Evolutionary conservation across 2,329 filamentous ascomycete genomes (phyloP), one percentile per base, ranked within the genome.

Genomic region (Alternaria conjuncta): DNA sequence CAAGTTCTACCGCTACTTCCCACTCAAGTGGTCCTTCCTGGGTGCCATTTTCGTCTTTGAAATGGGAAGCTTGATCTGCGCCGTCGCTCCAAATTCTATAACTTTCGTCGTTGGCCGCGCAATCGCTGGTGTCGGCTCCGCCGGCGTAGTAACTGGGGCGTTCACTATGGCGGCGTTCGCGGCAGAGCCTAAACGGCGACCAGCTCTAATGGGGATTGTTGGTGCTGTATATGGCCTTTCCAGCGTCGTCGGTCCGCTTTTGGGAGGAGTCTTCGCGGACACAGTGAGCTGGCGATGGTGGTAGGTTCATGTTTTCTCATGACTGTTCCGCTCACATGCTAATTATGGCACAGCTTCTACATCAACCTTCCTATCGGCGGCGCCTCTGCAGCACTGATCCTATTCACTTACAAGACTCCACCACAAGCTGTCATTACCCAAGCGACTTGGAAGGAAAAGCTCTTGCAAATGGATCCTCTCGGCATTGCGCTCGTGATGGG

Each of bases 11-110:
- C 84, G 80, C 43, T 84, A 81, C 69, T 82, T 81, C 63, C 70
- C 75, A 5, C 72, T 79, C 10, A 83, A 83, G 65, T 69, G 61
- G 15, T 70, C 71, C 18, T 83, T 80, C 61, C 57, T 82, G 11
- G 50, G 68, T 2, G 49, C 72, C 5, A 78, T 80, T 43, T 65
- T 74, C 60, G 55, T 87, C 62, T 89, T 89, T 66, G 85, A 88
- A 67, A 15, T 88, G 8, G 87, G 87, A 2, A 87, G 84, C 1
- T 67, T 85, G 9, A 71, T 89, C 13, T 88, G 86, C 67, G 87
- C 53, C 72, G 74, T 80, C 1, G 76, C 80, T 1, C 75, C 73
- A 9, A 77, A 73, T 47, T 78, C 75, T 2, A 71, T 71, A 5
- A 75, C 76, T 0, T 71, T 82, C 23, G 81, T 82, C 41, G 71